Conservation (phyloP, 257 asterid species). For the Cynanchum wilfordii region DNA sequence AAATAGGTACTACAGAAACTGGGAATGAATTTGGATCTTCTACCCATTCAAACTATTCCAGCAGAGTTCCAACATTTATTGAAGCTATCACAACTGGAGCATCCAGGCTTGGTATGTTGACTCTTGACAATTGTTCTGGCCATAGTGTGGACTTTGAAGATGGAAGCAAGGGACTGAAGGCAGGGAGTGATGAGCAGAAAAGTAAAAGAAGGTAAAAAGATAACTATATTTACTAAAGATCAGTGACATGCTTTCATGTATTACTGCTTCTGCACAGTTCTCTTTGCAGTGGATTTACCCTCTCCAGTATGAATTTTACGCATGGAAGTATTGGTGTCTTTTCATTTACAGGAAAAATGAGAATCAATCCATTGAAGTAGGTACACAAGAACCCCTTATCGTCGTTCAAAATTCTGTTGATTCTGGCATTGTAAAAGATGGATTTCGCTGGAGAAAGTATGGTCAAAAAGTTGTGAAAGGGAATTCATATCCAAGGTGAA, state of each 20-base stretch:
- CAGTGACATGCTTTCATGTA: neutral
- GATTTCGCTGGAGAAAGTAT: constrained; percentile 90
- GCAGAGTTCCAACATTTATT: constrained; percentile 17
- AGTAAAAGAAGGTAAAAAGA: constrained; percentile 55
- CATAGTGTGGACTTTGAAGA: constrained; percentile 40
- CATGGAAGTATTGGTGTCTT: neutral
- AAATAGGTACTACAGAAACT: constrained; percentile 18
- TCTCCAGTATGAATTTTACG: neutral
- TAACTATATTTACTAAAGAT: neutral
- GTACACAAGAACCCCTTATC: constrained; percentile 30
- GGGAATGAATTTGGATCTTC: constrained; percentile 29
- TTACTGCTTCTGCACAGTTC: neutral
- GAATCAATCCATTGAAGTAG: constrained; percentile 27
- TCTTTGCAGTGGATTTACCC: neutral
- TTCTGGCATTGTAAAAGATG: constrained; percentile 46
- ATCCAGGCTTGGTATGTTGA: constrained; percentile 25
- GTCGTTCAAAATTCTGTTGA: constrained; percentile 35
- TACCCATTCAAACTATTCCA: constrained; percentile 22
- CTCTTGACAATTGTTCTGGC: constrained; percentile 32
- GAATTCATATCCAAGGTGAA: constrained; percentile 70
- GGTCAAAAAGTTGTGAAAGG: constrained; percentile 90
- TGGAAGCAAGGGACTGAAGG: constrained; percentile 33
- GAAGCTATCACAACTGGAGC: constrained; percentile 25
- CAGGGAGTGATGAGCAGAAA: constrained; percentile 36
- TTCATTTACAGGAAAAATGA: constrained; percentile 40